phyloP scores from a whole-genome alignment of 495 filamentous ascomycete genomes.

The Aspergillus carlsbadensis region DNA sequence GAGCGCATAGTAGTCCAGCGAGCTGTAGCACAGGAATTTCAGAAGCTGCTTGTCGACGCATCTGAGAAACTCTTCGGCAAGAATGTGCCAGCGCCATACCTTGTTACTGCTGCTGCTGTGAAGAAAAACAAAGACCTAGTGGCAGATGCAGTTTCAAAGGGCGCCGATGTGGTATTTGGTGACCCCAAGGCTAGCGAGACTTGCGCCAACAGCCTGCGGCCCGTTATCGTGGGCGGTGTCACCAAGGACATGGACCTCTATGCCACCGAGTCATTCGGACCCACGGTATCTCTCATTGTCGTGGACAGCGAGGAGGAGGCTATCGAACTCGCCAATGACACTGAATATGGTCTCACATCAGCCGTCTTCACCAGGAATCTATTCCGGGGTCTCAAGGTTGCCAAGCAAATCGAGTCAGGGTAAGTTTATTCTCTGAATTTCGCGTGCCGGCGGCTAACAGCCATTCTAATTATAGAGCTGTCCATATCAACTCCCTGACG shows the following conservation, averaged over 20 bases:
- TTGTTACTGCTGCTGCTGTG: conserved; percentile 61
- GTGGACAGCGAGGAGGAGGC: conserved; percentile 51
- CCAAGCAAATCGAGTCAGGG: conserved; percentile 51
- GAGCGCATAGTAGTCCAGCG: conserved; percentile 84
- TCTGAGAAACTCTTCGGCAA: conserved; percentile 49
- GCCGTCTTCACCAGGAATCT: conserved; percentile 50
- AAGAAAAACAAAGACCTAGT: conserved; percentile 68
- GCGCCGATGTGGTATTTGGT: conserved; percentile 65
- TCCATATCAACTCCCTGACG: conserved; percentile 86
- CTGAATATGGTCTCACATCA: conserved; percentile 50
- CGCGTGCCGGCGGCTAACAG: neutral
- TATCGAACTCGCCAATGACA: conserved; percentile 50
- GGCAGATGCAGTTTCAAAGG: conserved; percentile 63
- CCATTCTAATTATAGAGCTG: conserved; percentile 44
- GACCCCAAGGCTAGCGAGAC: conserved; percentile 48
- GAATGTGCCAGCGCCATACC: conserved; percentile 50
- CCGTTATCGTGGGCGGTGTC: conserved; percentile 68
- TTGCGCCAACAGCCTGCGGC: conserved; percentile 59
- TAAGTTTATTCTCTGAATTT: conserved; percentile 21
- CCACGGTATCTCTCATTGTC: conserved; percentile 59
- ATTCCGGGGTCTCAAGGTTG: conserved; percentile 46
- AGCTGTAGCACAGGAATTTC: conserved; percentile 64
- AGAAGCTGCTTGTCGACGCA: conserved; percentile 48
- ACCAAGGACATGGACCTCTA: conserved; percentile 82
- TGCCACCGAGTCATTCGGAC: conserved; percentile 78